Base-by-base conservation (phyloP, 2,329 filamentous ascomycete genomes). In the Aspergillus japonicus region DNA sequence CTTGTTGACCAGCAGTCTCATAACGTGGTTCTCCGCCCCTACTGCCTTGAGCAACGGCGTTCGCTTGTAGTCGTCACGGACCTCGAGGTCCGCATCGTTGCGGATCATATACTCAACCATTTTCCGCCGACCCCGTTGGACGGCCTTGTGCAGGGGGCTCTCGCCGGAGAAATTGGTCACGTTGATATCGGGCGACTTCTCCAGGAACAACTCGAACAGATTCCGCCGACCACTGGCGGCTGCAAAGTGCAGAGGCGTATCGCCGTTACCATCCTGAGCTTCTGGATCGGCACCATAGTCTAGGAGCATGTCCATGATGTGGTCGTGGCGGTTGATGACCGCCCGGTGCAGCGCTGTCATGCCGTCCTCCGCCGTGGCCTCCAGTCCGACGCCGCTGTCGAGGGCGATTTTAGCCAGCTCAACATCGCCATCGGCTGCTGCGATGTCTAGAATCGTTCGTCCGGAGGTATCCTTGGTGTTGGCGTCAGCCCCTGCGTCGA, bases 111-210 rank as follows among this genome's bases (percentile, higher is more conserved):
- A 64, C 19, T 68, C 62, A 14, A 72, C 69, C 35, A 71, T 64
- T 19, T 71, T 67, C 2, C 64, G 64, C 55, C 69, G 66, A 4
- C 70, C 71, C 14, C 65, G 60, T 21, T 68, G 59, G 11, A 67
- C 67, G 19, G 72, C 71, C 33, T 68, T 69, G 33, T 69, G 68
- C 8, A 74, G 61, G 11, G 71, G 65, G 1, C 68, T 72, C 61
- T 72, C 70, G 2, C 62, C 64, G 12, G 65, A 65, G 42, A 62
- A 63, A 39, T 70, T 70, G 24, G 67, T 67, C 44, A 69, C 58
- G 29, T 66, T 66, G 24, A 73, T 65, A 29, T 67, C 67, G 2
- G 63, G 64, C 0, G 61, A 65, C n/a, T 68, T 66, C 4, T 68
- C 66, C 12, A 71, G 57, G 3, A 74, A 59, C 12, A 67, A 54